phyloP scores from a whole-genome alignment of 768 basidiomycete species.

The Tricholoma furcatifolium region DNA sequence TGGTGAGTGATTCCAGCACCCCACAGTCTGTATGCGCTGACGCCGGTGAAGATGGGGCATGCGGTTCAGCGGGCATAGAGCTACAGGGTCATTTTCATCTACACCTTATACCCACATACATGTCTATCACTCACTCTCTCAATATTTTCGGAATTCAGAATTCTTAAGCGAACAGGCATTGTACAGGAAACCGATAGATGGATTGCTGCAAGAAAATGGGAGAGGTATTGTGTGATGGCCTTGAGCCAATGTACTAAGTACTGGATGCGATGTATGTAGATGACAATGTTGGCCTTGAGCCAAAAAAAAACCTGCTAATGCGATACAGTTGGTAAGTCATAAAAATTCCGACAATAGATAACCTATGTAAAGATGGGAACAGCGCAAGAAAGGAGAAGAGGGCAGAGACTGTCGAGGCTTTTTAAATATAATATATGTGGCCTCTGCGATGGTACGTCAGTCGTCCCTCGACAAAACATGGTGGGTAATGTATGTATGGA shows the following conservation, averaged over 20 bases:
- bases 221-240: slow-evolving; percentile 18
- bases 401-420: slow-evolving; percentile 1
- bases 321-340: slow-evolving; percentile 20
- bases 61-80: slow-evolving; percentile 15
- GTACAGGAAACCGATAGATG: not conserved
- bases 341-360: slow-evolving; percentile 19
- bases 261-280: slow-evolving; percentile 14
- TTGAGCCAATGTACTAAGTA: slow-evolving; percentile 20
- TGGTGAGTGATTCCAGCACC: slow-evolving; percentile 26
- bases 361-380: slow-evolving; percentile 2
- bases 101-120: slow-evolving; percentile 8
- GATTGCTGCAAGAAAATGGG: not conserved
- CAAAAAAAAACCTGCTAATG: slow-evolving; percentile 19
- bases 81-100: not conserved
- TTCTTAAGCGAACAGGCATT: not conserved
- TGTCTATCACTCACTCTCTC: slow-evolving; percentile 9
- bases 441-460: not conserved
- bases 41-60: slow-evolving; percentile 14
- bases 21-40: not conserved
- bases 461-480: slow-evolving; percentile 4
- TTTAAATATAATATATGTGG: not conserved
- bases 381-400: slow-evolving; percentile 1
- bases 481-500: not conserved
- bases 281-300: slow-evolving; percentile 21
- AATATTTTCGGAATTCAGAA: not conserved